Conservation (phyloP, 768 basidiomycete genomes). For the Amanita thiersii region DNA sequence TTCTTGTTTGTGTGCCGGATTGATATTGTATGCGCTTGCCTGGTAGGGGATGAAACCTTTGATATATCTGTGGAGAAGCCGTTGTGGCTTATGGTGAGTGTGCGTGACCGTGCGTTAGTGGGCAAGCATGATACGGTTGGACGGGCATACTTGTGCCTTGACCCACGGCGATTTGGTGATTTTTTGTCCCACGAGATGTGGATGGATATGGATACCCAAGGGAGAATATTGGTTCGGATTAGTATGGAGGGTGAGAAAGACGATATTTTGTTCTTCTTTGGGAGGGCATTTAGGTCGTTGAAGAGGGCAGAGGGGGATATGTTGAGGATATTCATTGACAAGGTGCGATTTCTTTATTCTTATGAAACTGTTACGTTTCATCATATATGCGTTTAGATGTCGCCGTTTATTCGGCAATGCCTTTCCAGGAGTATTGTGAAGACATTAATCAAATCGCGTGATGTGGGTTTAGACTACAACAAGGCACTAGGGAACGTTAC, state of each 20-base stretch:
- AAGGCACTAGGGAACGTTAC: conserved; percentile 80
- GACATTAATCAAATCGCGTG: conserved; percentile 60
- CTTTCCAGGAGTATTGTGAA: conserved; percentile 73
- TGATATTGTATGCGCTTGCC: conserved; percentile 9
- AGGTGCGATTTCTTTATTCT: conserved; percentile 41
- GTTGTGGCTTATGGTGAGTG: conserved; percentile 96
- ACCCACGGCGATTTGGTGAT: conserved; percentile 83
- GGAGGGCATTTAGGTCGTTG: conserved; percentile 86
- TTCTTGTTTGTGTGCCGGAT: neutral
- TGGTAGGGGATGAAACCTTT: conserved; percentile 91
- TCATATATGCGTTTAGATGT: conserved; percentile 53
- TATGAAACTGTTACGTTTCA: neutral
- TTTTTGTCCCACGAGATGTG: conserved; percentile 87
- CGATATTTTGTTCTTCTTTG: conserved; percentile 96
- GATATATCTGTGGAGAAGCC: conserved; percentile 90
- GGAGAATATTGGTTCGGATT: conserved; percentile 78
- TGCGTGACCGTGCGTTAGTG: conserved; percentile 82
- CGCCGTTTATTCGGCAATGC: conserved; percentile 84
- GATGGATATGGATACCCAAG: conserved; percentile 83
- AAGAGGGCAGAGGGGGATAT: conserved; percentile 94
- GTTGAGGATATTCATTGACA: conserved; percentile 94
- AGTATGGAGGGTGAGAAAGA: conserved; percentile 99
- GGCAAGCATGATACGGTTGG: conserved; percentile 94
- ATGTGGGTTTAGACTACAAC: conserved; percentile 71
- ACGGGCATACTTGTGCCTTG: conserved; percentile 85